Conservation (phyloP, 2,329 filamentous ascomycete genomes). For the Metarhizium rileyi region DNA sequence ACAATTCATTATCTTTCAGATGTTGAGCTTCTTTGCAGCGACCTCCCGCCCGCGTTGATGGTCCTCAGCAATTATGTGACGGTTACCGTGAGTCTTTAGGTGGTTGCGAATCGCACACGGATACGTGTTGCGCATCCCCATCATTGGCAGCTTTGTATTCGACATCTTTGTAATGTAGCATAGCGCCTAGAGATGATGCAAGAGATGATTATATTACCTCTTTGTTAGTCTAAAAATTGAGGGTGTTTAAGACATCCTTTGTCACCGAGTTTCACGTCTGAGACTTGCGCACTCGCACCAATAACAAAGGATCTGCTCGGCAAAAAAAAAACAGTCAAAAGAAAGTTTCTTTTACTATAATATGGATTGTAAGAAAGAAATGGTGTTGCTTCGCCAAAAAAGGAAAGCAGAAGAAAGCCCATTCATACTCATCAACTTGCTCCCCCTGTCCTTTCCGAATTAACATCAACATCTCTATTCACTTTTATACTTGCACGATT, state of each 20-base stretch:
- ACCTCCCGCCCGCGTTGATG: slow-evolving; percentile 64
- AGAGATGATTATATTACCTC: background rate
- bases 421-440: no score
- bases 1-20: slow-evolving; percentile 68
- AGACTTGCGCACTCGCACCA: background rate
- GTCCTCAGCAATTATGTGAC: slow-evolving; percentile 87
- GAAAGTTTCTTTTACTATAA: background rate
- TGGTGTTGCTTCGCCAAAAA: no score
- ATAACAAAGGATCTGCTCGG: background rate
- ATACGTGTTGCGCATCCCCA: background rate
- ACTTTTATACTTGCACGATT: no score
- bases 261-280: background rate
- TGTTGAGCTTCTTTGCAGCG: slow-evolving; percentile 68
- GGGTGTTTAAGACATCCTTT: background rate
- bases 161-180: background rate
- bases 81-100: slow-evolving; percentile 63
- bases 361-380: no score
- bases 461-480: background rate
- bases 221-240: background rate
- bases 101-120: background rate
- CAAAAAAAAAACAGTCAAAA: background rate
- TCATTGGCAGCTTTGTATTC: background rate
- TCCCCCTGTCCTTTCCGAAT: no score
- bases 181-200: background rate
- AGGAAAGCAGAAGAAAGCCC: no score